Evolutionary conservation across 495 filamentous ascomycete genomes (phyloP), one percentile per base, ranked within the genome.

Genomic region (Xylaria acuta): DNA sequence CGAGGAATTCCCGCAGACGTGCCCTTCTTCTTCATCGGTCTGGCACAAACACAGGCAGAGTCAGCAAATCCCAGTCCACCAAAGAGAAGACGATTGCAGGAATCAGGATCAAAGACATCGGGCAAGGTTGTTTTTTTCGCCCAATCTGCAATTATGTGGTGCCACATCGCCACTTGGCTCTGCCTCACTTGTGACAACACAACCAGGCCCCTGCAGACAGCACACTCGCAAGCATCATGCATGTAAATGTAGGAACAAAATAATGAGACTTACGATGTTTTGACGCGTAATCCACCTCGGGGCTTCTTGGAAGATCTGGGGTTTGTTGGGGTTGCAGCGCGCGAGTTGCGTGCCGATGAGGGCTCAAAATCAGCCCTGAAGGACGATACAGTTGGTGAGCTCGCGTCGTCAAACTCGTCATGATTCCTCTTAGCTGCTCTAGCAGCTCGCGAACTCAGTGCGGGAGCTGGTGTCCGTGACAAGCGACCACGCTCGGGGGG

Each of bases 241-340:
- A 66, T 49, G 63, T 51, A 58, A 34, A 70, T 27, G 38, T 1
- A 47, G 22, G 53, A 56, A 36, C 34, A 65, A 47, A 56, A 43
- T 68, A 72, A 59, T 66, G 64, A 59, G 70, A 90, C 90, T 88
- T 84, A 92, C 90, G 90, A 92, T 74, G 83, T 89, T 83, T 92
- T 92, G 71, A 91, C 86, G 58, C 89, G 87, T 69, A 90, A 84
- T 68, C 88, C 84, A 60, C 83, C 86, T 74, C 87, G 86, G 22
- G 80, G 75, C 74, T 84, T 88, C 81, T 90, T 90, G 70, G 82
- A 78, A 43, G 89, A 83, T 49, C 86, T 85, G 51, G 82, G 76
- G 20, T 80, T 82, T 34, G 73, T 80, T 12, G 89, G 89, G 20
- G 89, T 91, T 36, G 82, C 85, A 14, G 88, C 88, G 74, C 89